Evolutionary conservation across 2,329 filamentous ascomycete species (phyloP).

Genomic region (Blumeria hordei): DNA sequence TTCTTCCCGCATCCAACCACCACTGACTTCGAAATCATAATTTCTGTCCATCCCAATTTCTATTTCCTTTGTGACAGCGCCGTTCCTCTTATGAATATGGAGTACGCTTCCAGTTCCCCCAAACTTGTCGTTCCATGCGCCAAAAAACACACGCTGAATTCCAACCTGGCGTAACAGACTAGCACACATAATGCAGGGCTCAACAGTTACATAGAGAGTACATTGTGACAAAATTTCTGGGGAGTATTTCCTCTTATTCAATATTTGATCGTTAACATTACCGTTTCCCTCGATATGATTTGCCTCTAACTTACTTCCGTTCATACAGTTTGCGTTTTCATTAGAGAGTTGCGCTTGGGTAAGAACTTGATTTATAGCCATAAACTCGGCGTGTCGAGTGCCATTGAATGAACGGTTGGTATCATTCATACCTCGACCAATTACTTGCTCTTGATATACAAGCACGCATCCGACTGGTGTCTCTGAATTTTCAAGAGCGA

Average conservation of each 20-base stretch:
- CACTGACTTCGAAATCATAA: slow-evolving; percentile 29
- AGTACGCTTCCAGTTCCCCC: slow-evolving; percentile 89
- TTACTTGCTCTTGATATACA: slow-evolving; percentile 52
- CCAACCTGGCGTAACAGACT: slow-evolving; percentile 71
- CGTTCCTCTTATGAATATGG: slow-evolving; percentile 35
- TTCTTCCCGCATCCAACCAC: slow-evolving; percentile 73
- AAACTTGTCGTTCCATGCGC: slow-evolving; percentile 89
- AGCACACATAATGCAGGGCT: slow-evolving; percentile 97
- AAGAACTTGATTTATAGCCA: slow-evolving; percentile 50
- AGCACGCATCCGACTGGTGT: slow-evolving; percentile 94
- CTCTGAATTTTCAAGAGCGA: slow-evolving; percentile 66
- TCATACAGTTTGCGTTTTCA: not conserved
- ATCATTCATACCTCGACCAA: slow-evolving; percentile 87
- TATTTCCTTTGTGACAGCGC: slow-evolving; percentile 1
- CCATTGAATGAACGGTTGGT: slow-evolving; percentile 81
- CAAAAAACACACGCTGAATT: slow-evolving; percentile 81
- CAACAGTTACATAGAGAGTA: slow-evolving; percentile 86
- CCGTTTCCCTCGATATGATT: too few relatives aligned
- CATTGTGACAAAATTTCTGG: slow-evolving; percentile 43
- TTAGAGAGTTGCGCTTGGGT: slow-evolving; percentile 4
- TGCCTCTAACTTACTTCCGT: slow-evolving; percentile 23
- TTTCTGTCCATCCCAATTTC: slow-evolving; percentile 30
- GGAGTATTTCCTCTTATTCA: slow-evolving; percentile 1
- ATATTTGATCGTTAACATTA: not conserved
- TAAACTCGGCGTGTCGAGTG: slow-evolving; percentile 85